phyloP scores from a whole-genome alignment of 2,329 filamentous ascomycete genomes.

The Cladosporium austrohemisphaericum region DNA sequence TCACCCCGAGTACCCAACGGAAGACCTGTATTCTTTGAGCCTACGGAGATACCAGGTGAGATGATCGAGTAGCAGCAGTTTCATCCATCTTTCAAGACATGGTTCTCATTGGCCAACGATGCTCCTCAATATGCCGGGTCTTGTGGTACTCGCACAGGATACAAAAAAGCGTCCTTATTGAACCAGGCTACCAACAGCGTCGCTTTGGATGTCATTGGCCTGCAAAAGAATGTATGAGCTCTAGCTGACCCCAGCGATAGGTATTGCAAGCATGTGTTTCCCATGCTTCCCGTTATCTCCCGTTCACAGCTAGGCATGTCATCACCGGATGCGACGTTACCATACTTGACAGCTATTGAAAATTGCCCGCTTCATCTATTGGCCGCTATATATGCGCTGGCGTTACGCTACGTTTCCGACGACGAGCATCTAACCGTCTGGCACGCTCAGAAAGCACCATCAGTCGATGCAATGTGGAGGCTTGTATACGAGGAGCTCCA shows the following conservation, averaged over 20 bases:
- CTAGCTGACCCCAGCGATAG: not conserved
- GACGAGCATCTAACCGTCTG: constrained; percentile 4
- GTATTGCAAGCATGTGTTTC: constrained; percentile 1
- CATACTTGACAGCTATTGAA: not conserved
- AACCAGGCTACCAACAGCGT: too few relatives aligned
- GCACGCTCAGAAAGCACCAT: constrained; percentile 1
- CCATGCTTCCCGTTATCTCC: constrained; percentile 6
- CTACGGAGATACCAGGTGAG: too few relatives aligned
- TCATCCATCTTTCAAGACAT: too few relatives aligned
- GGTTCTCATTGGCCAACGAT: too few relatives aligned
- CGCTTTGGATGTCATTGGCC: too few relatives aligned
- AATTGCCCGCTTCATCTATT: constrained; percentile 4
- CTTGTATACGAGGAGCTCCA: constrained; percentile 11
- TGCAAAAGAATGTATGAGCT: too few relatives aligned
- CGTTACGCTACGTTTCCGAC: not conserved
- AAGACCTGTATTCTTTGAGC: too few relatives aligned
- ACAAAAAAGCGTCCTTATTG: too few relatives aligned
- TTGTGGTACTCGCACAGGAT: too few relatives aligned
- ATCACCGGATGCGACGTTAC: not conserved
- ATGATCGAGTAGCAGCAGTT: too few relatives aligned
- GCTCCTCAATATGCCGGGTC: too few relatives aligned
- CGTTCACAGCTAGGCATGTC: constrained; percentile 5
- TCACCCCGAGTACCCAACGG: too few relatives aligned
- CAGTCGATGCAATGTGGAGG: not conserved
- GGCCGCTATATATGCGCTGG: constrained; percentile 8